Evolutionary conservation across 2,329 filamentous ascomycete species (phyloP), one percentile per base, ranked within the genome.

Genomic region (Xylaria polymorpha): DNA sequence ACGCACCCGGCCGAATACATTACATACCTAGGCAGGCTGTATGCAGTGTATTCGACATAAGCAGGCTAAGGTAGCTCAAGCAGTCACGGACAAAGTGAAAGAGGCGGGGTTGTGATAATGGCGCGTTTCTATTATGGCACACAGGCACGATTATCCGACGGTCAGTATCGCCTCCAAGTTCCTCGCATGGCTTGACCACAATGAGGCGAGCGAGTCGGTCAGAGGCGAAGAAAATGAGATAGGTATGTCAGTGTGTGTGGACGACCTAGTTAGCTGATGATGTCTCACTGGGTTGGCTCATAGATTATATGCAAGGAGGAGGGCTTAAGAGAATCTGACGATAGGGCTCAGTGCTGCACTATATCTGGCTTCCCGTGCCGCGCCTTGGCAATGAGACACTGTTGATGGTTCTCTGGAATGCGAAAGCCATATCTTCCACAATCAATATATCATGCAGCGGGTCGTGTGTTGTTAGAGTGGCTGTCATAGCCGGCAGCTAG

Each of bases 141-240:
- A 22, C 32, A 71, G 69, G 69, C 69, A 71, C 69, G 69, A 59
- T 66, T 71, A 65, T 67, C 69, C 69, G 69, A 64, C 66, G 69
- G 69, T 64, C 67, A 69, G 66, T 22, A 57, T 68, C 65, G 62
- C 63, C 67, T 68, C 62, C 46, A 39, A 39, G 46, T 35, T 46
- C 35, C 44, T 63, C 59, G 61, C 53, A 60, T 56, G 61, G 29
- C 68, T 68, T 66, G 66, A 62, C 61, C 35, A 29, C 22, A 41
- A 44, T 51, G 66, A 66, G 50, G 43, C 56, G 61, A 62, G 53
- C 37, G 37, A 61, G 55, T 41, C 32, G 39, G 48, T 22, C n/a
- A 64, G 64, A 64, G 60, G 58, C 67, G 58, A 59, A 14, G 22
- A 18, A 39, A 48, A 22, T 7, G 15, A 56, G 59, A 46, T 22